Conservation (phyloP, 75 land plant species). For the Pinus tabuliformis region DNA sequence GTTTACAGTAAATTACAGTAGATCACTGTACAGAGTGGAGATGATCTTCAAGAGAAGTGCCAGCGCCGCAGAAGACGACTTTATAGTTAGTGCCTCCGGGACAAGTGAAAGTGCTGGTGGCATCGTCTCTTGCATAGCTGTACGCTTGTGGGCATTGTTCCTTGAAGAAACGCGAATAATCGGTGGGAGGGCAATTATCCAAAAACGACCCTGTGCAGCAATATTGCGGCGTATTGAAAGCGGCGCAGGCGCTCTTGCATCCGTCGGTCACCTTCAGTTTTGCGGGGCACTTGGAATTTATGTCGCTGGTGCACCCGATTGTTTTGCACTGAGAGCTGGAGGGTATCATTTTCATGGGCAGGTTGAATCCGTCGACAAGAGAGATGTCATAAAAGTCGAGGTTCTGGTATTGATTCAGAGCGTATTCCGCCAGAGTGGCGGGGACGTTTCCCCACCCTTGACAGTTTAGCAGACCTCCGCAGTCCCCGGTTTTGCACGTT, state of each 20-base stretch:
- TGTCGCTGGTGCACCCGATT: constrained; percentile 19
- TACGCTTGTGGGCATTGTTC: constrained; percentile 31
- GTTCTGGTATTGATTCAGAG: constrained; percentile 8
- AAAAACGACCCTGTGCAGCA: constrained; percentile 31
- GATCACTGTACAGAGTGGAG: too few relatives aligned
- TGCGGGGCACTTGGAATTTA: constrained; percentile 26
- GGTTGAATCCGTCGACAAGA: constrained; percentile 48
- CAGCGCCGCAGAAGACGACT: constrained; percentile 21
- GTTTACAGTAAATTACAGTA: too few relatives aligned
- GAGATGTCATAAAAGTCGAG: constrained; percentile 43
- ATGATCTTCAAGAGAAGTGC: too few relatives aligned
- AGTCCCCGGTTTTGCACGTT: constrained; percentile 33
- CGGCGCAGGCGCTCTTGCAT: constrained; percentile 28
- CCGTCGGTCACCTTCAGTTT: constrained; percentile 17
- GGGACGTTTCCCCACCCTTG: constrained; percentile 27
- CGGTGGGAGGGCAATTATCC: constrained; percentile 19
- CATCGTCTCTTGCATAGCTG: constrained; percentile 44
- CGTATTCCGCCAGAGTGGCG: constrained; percentile 39
- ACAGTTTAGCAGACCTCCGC: constrained; percentile 27
- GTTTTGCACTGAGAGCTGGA: constrained; percentile 1
- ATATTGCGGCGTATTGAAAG: constrained; percentile 15
- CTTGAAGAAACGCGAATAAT: constrained; percentile 26
- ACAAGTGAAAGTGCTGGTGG: constrained; percentile 37
- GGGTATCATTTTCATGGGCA: constrained; percentile 21
- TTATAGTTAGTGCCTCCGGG: constrained; percentile 24